Conservation (phyloP, 108 stramenopile genomes). For the Conticribra guillardii region DNA sequence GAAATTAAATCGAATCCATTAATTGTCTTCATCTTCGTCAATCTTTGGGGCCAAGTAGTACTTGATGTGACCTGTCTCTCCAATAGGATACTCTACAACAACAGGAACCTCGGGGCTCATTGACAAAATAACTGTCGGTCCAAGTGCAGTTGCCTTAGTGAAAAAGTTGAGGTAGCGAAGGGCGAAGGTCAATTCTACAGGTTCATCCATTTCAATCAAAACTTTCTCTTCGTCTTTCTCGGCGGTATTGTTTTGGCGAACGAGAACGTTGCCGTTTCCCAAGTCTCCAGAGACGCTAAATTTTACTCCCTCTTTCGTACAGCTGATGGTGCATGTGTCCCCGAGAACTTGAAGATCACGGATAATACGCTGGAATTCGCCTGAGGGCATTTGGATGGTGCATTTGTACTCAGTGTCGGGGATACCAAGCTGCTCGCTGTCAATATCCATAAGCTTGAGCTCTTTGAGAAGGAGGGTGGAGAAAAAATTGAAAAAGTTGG, state of each 20-base stretch:
- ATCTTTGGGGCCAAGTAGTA: slow-evolving; percentile 99
- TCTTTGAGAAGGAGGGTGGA: slow-evolving; percentile 45
- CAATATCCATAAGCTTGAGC: slow-evolving; percentile 99
- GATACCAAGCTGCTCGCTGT: slow-evolving; percentile 96
- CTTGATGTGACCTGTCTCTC: slow-evolving; percentile 88
- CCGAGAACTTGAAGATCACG: slow-evolving; percentile 97
- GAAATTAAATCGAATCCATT: too few species aligned
- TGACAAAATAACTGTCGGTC: slow-evolving; percentile 82
- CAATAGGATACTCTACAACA: slow-evolving; percentile 98
- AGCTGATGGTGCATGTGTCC: slow-evolving; percentile 95
- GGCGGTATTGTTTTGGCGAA: slow-evolving; percentile 82
- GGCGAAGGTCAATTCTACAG: slow-evolving; percentile 98
- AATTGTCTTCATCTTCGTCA: slow-evolving; percentile 84
- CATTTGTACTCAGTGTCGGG: slow-evolving; percentile 99
- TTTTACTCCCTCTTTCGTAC: slow-evolving; percentile 94
- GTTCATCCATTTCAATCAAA: slow-evolving; percentile 96
- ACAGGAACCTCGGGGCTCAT: slow-evolving; percentile 98
- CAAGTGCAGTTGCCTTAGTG: slow-evolving; percentile 96
- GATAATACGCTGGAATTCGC: slow-evolving; percentile 98
- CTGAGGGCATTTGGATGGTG: slow-evolving; percentile 93
- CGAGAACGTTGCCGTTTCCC: slow-evolving; percentile 95
- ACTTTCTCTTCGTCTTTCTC: slow-evolving; percentile 96
- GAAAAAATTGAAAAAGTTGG: neutral
- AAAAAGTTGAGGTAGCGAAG: slow-evolving; percentile 97
- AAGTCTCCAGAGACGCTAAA: slow-evolving; percentile 94